Percentiles rank a stretch among this genome's conserved stretches.
Conservation (phyloP, 176 grass and related monocot genomes). For the Ampelocalamus luodianensis region DNA sequence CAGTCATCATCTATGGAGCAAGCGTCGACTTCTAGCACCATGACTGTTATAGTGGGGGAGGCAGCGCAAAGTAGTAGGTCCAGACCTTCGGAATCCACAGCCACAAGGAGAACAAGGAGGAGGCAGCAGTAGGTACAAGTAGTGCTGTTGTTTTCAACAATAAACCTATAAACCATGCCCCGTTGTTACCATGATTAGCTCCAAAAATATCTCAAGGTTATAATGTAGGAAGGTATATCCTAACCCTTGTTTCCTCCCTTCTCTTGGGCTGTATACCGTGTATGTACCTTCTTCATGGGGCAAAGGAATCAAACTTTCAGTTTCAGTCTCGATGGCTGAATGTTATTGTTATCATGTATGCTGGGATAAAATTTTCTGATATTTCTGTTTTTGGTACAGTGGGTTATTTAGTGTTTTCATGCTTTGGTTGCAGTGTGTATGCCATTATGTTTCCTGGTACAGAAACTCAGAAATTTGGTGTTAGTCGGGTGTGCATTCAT, state of each 20-base stretch:
- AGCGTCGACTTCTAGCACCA: constrained; percentile 50
- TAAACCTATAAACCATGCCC: constrained; percentile 26
- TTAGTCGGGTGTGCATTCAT: neutral
- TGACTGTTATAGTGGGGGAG: constrained; percentile 41
- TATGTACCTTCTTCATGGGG: constrained; percentile 28
- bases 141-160: neutral
- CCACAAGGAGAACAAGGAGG: constrained; percentile 49
- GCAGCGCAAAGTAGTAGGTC: constrained; percentile 30
- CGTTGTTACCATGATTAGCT: constrained; percentile 7
- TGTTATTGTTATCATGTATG: constrained; percentile 23
- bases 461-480: constrained; percentile 6
- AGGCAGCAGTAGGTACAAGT: constrained; percentile 40
- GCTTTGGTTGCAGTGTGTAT: neutral
- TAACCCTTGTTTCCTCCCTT: neutral
- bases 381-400: constrained; percentile 7
- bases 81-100: constrained; percentile 22
- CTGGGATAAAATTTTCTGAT: neutral
- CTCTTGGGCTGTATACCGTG: constrained; percentile 26
- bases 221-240: constrained; percentile 39
- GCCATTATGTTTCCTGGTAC: neutral
- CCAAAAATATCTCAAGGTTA: constrained; percentile 14
- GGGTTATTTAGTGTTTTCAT: neutral
- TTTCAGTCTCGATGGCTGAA: neutral
- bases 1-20: constrained; percentile 56
- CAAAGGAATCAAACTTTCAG: constrained; percentile 35